Conservation (phyloP, 2,329 filamentous ascomycete species). For the Didymellaceae sp. region DNA sequence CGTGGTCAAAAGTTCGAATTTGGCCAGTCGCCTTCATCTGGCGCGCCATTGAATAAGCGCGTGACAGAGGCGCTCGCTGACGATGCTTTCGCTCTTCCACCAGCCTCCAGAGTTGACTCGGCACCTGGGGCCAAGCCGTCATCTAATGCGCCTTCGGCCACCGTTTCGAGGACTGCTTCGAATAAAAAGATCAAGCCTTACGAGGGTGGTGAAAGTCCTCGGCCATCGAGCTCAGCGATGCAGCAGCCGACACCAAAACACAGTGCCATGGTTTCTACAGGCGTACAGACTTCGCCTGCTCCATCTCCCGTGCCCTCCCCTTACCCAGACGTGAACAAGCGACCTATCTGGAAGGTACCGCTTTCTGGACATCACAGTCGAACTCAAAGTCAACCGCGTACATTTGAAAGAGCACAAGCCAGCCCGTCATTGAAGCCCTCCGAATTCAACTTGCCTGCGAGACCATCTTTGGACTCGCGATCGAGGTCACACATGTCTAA, state of each 20-base stretch:
- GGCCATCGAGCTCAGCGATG: slow-evolving; percentile 37
- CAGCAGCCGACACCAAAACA: slow-evolving; percentile 58
- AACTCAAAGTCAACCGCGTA: slow-evolving; percentile 58
- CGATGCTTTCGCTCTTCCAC: slow-evolving; percentile 73
- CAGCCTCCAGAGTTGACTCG: slow-evolving; percentile 35
- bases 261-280: slow-evolving; percentile 69
- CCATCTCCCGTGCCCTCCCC: slow-evolving; percentile 46
- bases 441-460: slow-evolving; percentile 46
- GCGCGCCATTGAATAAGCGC: slow-evolving; percentile 64
- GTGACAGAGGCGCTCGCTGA: slow-evolving; percentile 81
- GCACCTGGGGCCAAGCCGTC: slow-evolving; percentile 38
- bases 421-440: slow-evolving; percentile 47
- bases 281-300: slow-evolving; percentile 78
- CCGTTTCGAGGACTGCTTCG: slow-evolving; percentile 42
- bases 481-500: slow-evolving; percentile 60
- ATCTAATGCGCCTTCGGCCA: slow-evolving; percentile 39
- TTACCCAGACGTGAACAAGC: slow-evolving; percentile 49
- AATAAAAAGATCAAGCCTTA: slow-evolving; percentile 37
- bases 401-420: slow-evolving; percentile 46
- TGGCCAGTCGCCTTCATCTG: slow-evolving; percentile 54
- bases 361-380: slow-evolving; percentile 50
- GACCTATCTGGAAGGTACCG: slow-evolving; percentile 63
- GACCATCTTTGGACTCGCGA: slow-evolving; percentile 54
- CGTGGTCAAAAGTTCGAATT: slow-evolving; percentile 86
- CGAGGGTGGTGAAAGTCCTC: slow-evolving; percentile 21